A percentile compares a stretch with the other conserved stretches of the same genome.
phyloP scores from a whole-genome alignment of 2,329 filamentous ascomycete genomes.

The Calonectria pseudoturangicola region DNA sequence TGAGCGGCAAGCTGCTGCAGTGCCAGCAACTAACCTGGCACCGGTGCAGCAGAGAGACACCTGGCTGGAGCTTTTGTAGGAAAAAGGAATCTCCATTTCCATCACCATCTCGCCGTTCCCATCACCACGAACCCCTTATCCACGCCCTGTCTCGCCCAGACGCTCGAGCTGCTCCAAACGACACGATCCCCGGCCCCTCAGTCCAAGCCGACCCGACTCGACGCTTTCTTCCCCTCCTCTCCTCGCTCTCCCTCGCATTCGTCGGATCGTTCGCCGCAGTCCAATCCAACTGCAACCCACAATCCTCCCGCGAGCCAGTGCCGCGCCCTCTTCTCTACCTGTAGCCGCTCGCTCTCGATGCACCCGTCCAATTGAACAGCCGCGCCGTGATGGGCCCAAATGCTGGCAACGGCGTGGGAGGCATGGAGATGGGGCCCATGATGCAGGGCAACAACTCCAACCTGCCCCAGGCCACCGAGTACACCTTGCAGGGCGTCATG shows the following conservation, averaged over 20 bases:
- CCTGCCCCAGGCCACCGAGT: conserved; percentile 76
- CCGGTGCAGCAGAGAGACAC: conserved; percentile 46
- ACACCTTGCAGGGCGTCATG: conserved; percentile 88
- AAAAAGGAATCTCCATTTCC: conserved; percentile 42
- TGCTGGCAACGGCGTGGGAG: conserved; percentile 67
- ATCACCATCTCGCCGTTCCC: conserved; percentile 25
- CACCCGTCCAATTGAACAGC: conserved; percentile 59
- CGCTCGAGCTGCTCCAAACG: neutral
- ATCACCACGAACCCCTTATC: conserved; percentile 11
- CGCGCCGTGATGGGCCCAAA: conserved; percentile 65
- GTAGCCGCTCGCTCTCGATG: conserved; percentile 60
- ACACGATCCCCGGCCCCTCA: neutral
- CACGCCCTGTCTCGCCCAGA: conserved; percentile 1
- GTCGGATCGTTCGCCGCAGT: conserved; percentile 38
- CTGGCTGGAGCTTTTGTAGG: conserved; percentile 47
- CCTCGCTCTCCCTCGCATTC: conserved; percentile 9
- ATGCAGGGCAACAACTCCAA: conserved; percentile 68
- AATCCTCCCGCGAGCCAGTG: conserved; percentile 47
- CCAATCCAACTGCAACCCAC: conserved; percentile 39
- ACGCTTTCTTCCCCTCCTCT: neutral
- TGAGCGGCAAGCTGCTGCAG: conserved; percentile 45
- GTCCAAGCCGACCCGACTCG: no score
- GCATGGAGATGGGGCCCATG: conserved; percentile 66
- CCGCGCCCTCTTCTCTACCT: conserved; percentile 48
- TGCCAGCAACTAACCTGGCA: conserved; percentile 42